These are phyloP conservation scores for Penicillium sp. DNA, from an alignment of 2,329 filamentous ascomycete species.

Conservation along the genomic window DNA sequence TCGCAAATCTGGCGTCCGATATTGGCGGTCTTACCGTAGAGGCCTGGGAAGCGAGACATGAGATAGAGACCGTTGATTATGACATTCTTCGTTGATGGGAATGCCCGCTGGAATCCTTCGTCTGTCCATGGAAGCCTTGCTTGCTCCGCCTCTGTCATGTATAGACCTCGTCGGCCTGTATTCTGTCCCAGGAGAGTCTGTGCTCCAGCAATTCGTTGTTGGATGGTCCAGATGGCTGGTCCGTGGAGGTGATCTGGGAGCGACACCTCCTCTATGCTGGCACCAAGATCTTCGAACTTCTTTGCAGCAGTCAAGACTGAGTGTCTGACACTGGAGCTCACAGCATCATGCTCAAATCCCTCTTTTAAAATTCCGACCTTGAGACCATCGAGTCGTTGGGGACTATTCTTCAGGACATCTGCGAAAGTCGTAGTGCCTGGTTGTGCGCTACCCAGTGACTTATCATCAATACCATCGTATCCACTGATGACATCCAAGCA, in stretches of 20 bases:
- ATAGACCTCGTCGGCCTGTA: constrained; percentile 47
- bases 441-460: constrained; percentile 32
- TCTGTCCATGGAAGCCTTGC: constrained; percentile 47
- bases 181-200: constrained; percentile 43
- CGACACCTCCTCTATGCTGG: constrained; percentile 49
- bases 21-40: constrained; percentile 43
- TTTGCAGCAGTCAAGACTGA: constrained; percentile 43
- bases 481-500: constrained; percentile 48
- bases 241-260: constrained; percentile 47
- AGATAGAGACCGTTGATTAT: constrained; percentile 42
- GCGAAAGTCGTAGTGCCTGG: constrained; percentile 23
- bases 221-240: constrained; percentile 48
- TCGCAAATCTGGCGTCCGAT: constrained; percentile 38
- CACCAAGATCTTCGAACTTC: constrained; percentile 46
- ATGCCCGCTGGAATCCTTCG: constrained; percentile 48
- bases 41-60: constrained; percentile 36
- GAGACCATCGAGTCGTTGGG: constrained; percentile 17
- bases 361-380: constrained; percentile 45
- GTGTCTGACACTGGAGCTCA: constrained; percentile 40
- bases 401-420: constrained; percentile 5
- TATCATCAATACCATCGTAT: constrained; percentile 49
- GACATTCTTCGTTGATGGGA: constrained; percentile 43
- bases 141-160: constrained; percentile 50
- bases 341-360: constrained; percentile 40
- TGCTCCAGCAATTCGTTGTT: constrained; percentile 40